These are phyloP conservation scores for Aureobasidium sp. DNA, from an alignment of 2,329 filamentous ascomycete species.

Conservation along the genomic window DNA sequence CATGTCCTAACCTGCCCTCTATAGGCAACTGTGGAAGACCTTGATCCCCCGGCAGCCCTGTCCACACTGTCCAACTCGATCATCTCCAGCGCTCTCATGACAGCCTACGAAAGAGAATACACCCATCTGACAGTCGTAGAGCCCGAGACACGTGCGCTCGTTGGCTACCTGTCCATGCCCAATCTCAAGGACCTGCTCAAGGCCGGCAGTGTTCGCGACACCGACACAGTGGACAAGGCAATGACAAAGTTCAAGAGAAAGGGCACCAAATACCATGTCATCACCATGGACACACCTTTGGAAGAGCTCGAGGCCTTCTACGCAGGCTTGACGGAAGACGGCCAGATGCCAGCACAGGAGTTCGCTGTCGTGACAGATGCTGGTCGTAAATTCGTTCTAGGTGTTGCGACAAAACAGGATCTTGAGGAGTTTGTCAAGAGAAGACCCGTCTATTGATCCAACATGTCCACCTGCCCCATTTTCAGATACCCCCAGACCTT, in stretches of 20 bases:
- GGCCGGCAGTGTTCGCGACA: conserved; percentile 58
- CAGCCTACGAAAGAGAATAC: conserved; percentile 90
- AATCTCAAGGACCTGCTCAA: conserved; percentile 74
- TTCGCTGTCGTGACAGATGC: conserved; percentile 96
- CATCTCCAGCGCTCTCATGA: conserved; percentile 70
- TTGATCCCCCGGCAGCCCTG: conserved; percentile 86
- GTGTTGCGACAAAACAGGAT: conserved; percentile 80
- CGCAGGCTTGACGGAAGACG: conserved; percentile 52
- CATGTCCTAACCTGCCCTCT: conserved; percentile 25
- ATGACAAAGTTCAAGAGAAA: conserved; percentile 81
- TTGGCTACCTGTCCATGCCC: conserved; percentile 90
- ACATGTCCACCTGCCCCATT: not conserved
- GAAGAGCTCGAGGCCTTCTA: conserved; percentile 93
- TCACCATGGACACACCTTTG: conserved; percentile 87
- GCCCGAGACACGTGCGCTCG: conserved; percentile 65
- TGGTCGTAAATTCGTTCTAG: conserved; percentile 80
- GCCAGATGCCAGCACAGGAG: conserved; percentile 47
- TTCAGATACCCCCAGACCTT: not conserved
- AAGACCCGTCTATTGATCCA: conserved; percentile 46
- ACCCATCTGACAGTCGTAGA: conserved; percentile 87
- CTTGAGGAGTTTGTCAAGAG: conserved; percentile 94
- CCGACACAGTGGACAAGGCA: conserved; percentile 70
- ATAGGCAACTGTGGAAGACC: conserved; percentile 84
- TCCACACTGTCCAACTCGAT: conserved; percentile 74
- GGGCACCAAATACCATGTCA: conserved; percentile 73